Conservation (phyloP, 1,139 yeast genomes). For the Casaregolazyma suthepensis region DNA sequence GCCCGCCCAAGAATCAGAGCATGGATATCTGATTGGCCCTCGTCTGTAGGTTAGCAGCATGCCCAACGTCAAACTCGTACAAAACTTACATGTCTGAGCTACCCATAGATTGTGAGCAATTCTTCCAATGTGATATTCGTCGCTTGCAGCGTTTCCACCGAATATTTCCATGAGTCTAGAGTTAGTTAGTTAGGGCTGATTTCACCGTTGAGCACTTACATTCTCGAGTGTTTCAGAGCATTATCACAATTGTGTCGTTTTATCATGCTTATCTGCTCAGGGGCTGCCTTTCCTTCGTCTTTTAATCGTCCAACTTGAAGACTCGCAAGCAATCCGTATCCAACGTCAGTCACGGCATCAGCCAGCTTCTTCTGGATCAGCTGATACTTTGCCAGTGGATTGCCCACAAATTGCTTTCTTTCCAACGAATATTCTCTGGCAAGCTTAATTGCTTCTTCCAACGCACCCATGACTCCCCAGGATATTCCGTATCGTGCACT, state of each 20-base stretch:
- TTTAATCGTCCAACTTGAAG: conserved; percentile 40
- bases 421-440: conserved; percentile 38
- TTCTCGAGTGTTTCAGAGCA: conserved; percentile 35
- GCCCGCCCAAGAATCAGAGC: conserved; percentile 40
- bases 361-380: conserved; percentile 40
- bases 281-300: conserved; percentile 35
- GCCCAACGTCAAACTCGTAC: not conserved
- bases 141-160: conserved; percentile 41
- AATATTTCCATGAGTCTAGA: conserved; percentile 37
- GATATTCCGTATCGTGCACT: conserved; percentile 42
- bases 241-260: conserved; percentile 41
- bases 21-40: conserved; percentile 43
- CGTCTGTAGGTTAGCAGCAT: conserved; percentile 22
- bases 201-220: conserved; percentile 11
- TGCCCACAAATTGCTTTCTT: conserved; percentile 36
- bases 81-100: conserved; percentile 35
- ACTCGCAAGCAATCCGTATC: conserved; percentile 37
- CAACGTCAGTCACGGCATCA: conserved; percentile 38
- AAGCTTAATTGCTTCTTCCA: conserved; percentile 36
- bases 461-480: conserved; percentile 43
- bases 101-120: conserved; percentile 40
- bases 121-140: conserved; percentile 41
- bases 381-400: conserved; percentile 39
- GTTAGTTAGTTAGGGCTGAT: not conserved
- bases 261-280: conserved; percentile 41